Conservation (phyloP, 305 asterid genomes). For the Fraxinus paxiana region DNA sequence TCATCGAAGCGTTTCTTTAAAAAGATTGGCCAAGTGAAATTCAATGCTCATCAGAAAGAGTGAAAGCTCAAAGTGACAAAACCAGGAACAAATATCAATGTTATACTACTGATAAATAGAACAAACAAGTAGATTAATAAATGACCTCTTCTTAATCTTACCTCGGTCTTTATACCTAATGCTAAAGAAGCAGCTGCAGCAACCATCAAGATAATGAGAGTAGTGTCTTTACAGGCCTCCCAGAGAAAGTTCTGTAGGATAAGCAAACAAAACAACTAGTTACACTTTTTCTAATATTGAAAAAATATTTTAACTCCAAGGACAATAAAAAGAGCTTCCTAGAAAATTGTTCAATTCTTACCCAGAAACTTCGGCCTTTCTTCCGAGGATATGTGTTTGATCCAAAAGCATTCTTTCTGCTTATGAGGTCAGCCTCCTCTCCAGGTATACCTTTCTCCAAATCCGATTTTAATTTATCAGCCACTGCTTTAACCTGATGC, state of each 20-base stretch:
- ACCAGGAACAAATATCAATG: conserved; percentile 4
- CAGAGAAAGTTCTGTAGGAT: conserved; percentile 64
- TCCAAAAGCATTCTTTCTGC: conserved; percentile 72
- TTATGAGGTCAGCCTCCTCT: conserved; percentile 57
- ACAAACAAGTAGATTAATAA: background rate
- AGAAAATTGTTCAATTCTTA: conserved; percentile 24
- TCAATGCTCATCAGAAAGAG: background rate
- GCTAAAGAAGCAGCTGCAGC: conserved; percentile 98
- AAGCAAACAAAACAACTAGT: conserved; percentile 15
- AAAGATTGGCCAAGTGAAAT: conserved; percentile 10
- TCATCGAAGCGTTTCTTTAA: background rate
- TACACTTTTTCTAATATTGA: background rate
- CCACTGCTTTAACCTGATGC: conserved; percentile 38
- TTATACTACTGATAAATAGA: background rate
- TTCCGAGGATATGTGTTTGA: conserved; percentile 91
- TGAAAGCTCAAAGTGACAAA: background rate
- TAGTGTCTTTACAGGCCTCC: conserved; percentile 94
- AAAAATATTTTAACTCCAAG: background rate
- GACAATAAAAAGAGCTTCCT: background rate
- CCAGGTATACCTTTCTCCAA: conserved; percentile 66
- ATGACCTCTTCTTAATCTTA: conserved; percentile 27
- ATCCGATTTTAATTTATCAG: conserved; percentile 60
- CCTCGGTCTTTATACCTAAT: conserved; percentile 98
- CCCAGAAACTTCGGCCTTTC: conserved; percentile 82
- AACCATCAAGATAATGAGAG: conserved; percentile 86